Conservation (phyloP, 2,329 filamentous ascomycete genomes). For the Beauveria sp. region DNA sequence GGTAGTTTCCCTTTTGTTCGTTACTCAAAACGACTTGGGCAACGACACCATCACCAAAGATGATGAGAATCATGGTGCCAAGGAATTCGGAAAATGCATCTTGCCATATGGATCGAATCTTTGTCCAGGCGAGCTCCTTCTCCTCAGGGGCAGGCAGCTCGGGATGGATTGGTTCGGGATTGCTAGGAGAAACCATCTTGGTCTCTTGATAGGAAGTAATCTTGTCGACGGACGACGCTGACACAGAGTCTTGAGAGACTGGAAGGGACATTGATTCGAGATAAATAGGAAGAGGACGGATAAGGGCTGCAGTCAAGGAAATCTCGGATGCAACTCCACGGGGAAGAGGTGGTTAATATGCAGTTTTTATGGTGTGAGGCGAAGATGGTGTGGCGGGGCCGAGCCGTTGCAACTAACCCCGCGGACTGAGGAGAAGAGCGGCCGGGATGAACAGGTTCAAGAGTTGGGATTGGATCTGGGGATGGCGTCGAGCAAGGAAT, state of each 20-base stretch:
- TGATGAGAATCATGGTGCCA: constrained; percentile 58
- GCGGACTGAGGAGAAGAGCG: background rate
- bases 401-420: constrained; percentile 7
- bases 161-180: constrained; percentile 9
- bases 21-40: constrained; percentile 58
- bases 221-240: constrained; percentile 28
- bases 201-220: constrained; percentile 21
- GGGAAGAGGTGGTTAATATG: constrained; percentile 12
- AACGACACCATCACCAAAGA: constrained; percentile 65
- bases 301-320: background rate
- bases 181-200: constrained; percentile 23
- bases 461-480: background rate
- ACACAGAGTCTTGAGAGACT: constrained; percentile 24
- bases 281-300: constrained; percentile 11
- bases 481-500: constrained; percentile 1
- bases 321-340: constrained; percentile 6
- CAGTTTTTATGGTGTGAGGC: background rate
- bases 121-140: constrained; percentile 39
- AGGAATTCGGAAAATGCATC: constrained; percentile 62
- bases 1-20: constrained; percentile 38
- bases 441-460: background rate
- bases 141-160: constrained; percentile 14
- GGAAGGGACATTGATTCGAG: constrained; percentile 23
- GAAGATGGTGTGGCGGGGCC: background rate
- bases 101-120: constrained; percentile 40